Percentiles rank a stretch among this genome's conserved stretches.
Conservation (phyloP, 371 early-diverging fungal genomes). For the Zopfochytrium polystomum region DNA sequence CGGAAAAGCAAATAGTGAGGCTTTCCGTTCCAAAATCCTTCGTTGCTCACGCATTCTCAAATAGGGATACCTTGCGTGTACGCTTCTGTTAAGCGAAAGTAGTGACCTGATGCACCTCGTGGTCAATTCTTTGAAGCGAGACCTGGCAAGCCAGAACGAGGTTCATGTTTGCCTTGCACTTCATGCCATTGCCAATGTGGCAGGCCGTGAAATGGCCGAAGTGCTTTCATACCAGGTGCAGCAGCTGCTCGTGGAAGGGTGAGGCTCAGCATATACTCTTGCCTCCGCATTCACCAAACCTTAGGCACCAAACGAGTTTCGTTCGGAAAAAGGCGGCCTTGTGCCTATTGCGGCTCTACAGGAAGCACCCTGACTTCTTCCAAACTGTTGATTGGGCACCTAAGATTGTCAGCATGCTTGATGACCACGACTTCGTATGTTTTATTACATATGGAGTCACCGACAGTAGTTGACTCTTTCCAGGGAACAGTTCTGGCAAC, state of each 20-base stretch:
- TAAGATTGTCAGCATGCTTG: conserved; percentile 73
- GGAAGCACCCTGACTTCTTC: conserved; percentile 87
- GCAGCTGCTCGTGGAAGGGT: conserved; percentile 77
- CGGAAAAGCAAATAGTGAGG: conserved; percentile 93
- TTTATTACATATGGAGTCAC: too few species aligned
- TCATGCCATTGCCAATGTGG: conserved; percentile 92
- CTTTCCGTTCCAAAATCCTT: not conserved
- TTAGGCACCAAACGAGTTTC: conserved; percentile 63
- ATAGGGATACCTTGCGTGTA: conserved; percentile 93
- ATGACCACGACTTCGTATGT: conserved; percentile 79
- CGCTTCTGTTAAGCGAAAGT: conserved; percentile 84
- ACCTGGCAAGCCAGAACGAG: conserved; percentile 86
- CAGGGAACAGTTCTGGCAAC: conserved; percentile 86
- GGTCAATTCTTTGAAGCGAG: conserved; percentile 81
- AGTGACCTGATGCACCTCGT: conserved; percentile 79
- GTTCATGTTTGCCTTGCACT: conserved; percentile 87
- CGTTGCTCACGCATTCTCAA: not conserved
- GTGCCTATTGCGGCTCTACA: conserved; percentile 80
- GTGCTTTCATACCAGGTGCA: conserved; percentile 79
- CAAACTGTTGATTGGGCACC: conserved; percentile 88
- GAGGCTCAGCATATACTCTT: too few species aligned
- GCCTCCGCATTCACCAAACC: not conserved
- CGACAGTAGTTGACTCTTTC: too few species aligned
- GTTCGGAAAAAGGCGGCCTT: conserved; percentile 96
- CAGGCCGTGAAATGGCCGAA: conserved; percentile 89